These are phyloP conservation scores for Zygosaccharomyces siamensis DNA, from an alignment of 805 yeast genomes.

Conservation along the genomic window DNA sequence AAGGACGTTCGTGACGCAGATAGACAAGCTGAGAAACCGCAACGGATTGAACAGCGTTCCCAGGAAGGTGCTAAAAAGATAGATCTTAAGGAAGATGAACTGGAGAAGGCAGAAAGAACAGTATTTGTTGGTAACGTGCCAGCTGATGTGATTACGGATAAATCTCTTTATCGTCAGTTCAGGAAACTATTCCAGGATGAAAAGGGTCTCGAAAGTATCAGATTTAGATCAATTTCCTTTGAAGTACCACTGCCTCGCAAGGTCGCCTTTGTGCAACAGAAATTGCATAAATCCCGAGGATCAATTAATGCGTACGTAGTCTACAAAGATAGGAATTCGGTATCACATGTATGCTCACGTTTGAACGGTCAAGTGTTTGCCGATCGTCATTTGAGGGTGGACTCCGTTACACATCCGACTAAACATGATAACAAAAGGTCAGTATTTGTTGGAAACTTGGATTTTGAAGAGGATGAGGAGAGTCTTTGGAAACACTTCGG, in stretches of 20 bases:
- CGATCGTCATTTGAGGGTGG: slow-evolving; percentile 80
- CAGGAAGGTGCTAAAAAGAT: slow-evolving; percentile 42
- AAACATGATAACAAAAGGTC: slow-evolving; percentile 78
- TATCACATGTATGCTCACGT: slow-evolving; percentile 36
- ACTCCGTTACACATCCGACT: slow-evolving; percentile 88
- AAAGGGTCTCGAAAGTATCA: slow-evolving; percentile 56
- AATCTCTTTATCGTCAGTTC: slow-evolving; percentile 55
- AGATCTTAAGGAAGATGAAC: slow-evolving; percentile 64
- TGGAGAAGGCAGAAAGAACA: slow-evolving; percentile 78
- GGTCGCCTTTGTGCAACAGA: slow-evolving; percentile 79
- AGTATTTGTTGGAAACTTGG: slow-evolving; percentile 88
- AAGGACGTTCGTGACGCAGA: slow-evolving; percentile 22
- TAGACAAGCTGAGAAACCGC: slow-evolving; percentile 14
- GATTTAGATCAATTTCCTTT: slow-evolving; percentile 91
- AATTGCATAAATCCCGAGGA: slow-evolving; percentile 70
- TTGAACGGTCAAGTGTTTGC: slow-evolving; percentile 64
- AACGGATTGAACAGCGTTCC: slow-evolving; percentile 24
- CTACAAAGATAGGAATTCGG: slow-evolving; percentile 49
- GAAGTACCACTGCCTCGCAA: slow-evolving; percentile 85
- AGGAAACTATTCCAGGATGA: slow-evolving; percentile 51
- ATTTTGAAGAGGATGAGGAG: slow-evolving; percentile 90
- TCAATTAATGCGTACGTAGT: slow-evolving; percentile 88
- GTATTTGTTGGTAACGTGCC: slow-evolving; percentile 86
- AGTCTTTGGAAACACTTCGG: slow-evolving; percentile 77
- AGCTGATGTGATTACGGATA: slow-evolving; percentile 57